Percentiles rank a stretch among this genome's conserved stretches.
phyloP scores from a whole-genome alignment of 768 basidiomycete species.

The Pulveroboletus ravenelii region DNA sequence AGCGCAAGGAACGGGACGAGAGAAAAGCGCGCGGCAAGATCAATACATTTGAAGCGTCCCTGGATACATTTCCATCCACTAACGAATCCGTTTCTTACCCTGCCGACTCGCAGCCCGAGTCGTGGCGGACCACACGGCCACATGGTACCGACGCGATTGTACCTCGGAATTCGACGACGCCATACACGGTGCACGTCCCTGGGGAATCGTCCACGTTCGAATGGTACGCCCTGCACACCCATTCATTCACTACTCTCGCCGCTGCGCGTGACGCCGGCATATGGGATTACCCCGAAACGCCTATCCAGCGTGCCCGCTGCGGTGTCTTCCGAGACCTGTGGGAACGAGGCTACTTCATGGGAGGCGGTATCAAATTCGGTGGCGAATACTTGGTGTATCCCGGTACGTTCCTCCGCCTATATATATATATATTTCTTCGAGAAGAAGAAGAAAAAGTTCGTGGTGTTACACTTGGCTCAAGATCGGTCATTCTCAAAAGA shows the following conservation, averaged over 20 bases:
- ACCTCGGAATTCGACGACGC: constrained; percentile 10
- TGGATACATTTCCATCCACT: neutral
- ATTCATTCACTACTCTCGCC: constrained; percentile 51
- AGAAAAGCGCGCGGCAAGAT: constrained; percentile 23
- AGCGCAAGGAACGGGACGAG: constrained; percentile 68
- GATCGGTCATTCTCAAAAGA: neutral
- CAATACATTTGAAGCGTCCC: constrained; percentile 4
- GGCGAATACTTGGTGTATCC: constrained; percentile 97
- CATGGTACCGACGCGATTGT: constrained; percentile 1
- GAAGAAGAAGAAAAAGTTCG: neutral
- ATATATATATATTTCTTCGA: neutral
- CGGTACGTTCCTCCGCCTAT: constrained; percentile 44
- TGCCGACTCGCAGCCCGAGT: neutral
- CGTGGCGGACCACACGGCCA: neutral
- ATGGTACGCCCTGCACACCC: constrained; percentile 58
- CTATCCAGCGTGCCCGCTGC: constrained; percentile 68
- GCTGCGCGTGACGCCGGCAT: constrained; percentile 62
- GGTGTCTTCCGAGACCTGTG: constrained; percentile 76
- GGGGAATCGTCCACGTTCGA: constrained; percentile 54
- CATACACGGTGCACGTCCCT: constrained; percentile 62
- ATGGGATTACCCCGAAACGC: constrained; percentile 70
- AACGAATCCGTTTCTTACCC: neutral
- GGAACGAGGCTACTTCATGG: constrained; percentile 83
- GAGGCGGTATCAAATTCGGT: constrained; percentile 89
- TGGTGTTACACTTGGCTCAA: too few species aligned